Evolutionary conservation across 2,329 filamentous ascomycete genomes (phyloP), one percentile per base, ranked within the genome.

Genomic region (Hypoxylon sp.): DNA sequence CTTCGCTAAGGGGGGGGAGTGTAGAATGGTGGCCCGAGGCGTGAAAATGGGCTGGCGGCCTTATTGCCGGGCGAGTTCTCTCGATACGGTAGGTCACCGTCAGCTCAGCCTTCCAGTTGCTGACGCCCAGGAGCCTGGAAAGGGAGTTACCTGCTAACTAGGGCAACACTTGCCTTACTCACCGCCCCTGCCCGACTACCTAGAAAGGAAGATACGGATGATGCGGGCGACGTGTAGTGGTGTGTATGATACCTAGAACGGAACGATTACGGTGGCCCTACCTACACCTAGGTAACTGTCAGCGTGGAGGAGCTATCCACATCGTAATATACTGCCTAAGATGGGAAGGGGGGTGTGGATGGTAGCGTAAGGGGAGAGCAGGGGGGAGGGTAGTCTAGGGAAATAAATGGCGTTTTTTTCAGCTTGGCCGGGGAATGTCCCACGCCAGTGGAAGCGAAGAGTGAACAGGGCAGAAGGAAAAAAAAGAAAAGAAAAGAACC

Each of bases 71-170:
- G 50, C 50, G 36, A 58, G 11, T 25, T 28, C 34, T 57, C 65
- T 70, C 41, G 41, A 70, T 63, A 63, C 46, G 65, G 68, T 60
- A 70, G 65, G 57, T 41, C 49, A 52, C 65, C 45, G 65, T 68
- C 61, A 70, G 68, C 65, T 60, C 68, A 65, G 65, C 68, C 60
- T 60, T 70, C 65, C 68, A 70, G 65, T 70, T 70, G 68, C 68
- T 70, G 65, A 70, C 68, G 65, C 68, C 59, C 52, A 21, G 38
- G 59, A 45, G 51, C 53, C 56, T 57, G 23, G 14, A 60, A 48
- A 60, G 32, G 52, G 45, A 58, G 21, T 30, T 28, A 28, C 34
- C 30, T 53, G 19, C 49, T 55, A 10, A n/a, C 46, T 41, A 43
- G 28, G 41, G 28, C 38, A 45, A 45, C 14, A 13, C 28, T 48